Conservation (phyloP, 129 eudicot genomes). For the Chrysanthemum lavandulifolium region DNA sequence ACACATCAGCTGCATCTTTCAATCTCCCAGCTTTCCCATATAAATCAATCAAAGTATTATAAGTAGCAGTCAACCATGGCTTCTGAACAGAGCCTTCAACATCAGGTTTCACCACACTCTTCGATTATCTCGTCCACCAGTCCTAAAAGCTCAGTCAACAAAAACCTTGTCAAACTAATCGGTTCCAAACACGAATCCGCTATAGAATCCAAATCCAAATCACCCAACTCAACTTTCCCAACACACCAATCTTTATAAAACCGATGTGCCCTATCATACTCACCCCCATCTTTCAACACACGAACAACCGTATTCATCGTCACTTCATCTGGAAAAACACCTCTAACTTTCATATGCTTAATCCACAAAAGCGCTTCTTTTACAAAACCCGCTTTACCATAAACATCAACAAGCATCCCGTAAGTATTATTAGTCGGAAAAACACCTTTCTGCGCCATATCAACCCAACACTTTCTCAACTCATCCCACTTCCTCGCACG, state of each 20-base stretch:
- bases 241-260: conserved; percentile 86
- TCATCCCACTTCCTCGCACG: conserved; percentile 84
- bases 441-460: conserved; percentile 72
- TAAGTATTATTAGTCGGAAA: conserved; percentile 72
- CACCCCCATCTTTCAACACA: conserved; percentile 81
- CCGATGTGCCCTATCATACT: conserved; percentile 65
- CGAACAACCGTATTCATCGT: conserved; percentile 76
- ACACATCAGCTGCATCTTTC: conserved; percentile 78
- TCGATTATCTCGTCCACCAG: conserved; percentile 55
- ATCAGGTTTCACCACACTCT: conserved; percentile 15
- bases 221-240: conserved; percentile 65
- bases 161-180: conserved; percentile 62
- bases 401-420: conserved; percentile 80
- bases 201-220: conserved; percentile 54
- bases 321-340: conserved; percentile 83
- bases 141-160: conserved; percentile 78
- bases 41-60: conserved; percentile 77
- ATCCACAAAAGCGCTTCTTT: conserved; percentile 86
- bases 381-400: conserved; percentile 85
- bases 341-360: conserved; percentile 78
- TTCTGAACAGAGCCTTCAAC: conserved; percentile 39
- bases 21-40: conserved; percentile 84
- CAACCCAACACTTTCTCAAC: conserved; percentile 85
- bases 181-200: conserved; percentile 40
- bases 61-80: conserved; percentile 61